A percentile compares a stretch with the other conserved stretches of the same genome.
phyloP scores from a whole-genome alignment of 352 stramenopile genomes.

The Phytophthora pluvialis region DNA sequence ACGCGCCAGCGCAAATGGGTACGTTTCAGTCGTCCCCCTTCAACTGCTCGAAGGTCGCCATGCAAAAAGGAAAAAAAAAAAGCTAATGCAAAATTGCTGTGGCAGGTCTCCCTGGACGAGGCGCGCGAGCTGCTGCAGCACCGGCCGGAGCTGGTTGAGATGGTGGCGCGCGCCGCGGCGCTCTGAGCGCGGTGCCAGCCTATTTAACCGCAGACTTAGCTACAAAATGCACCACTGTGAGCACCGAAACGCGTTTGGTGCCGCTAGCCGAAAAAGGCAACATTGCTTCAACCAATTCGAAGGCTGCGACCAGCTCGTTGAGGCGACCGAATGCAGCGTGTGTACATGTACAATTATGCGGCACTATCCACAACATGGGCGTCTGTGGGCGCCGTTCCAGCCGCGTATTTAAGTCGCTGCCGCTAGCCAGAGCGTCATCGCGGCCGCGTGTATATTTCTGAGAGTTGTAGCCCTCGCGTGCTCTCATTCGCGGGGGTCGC shows the following conservation, averaged over 20 bases:
- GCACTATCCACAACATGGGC: neutral
- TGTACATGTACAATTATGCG: neutral
- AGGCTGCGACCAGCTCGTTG: conserved; percentile 10
- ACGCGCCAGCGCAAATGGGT: conserved; percentile 64
- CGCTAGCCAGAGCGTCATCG: conserved; percentile 9
- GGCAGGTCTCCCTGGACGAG: conserved; percentile 46
- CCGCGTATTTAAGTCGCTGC: conserved; percentile 2
- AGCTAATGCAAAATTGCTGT: too few relatives aligned
- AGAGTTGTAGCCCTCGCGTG: conserved; percentile 16
- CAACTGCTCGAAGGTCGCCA: too few relatives aligned
- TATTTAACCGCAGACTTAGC: conserved; percentile 16
- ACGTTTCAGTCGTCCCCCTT: conserved; percentile 15
- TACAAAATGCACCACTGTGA: too few relatives aligned
- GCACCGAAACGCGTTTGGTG: too few relatives aligned
- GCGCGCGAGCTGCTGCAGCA: conserved; percentile 35
- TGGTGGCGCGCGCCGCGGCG: conserved; percentile 40
- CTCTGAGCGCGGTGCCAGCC: conserved; percentile 8
- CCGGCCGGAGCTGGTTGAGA: conserved; percentile 53
- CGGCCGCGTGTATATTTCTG: conserved; percentile 8
- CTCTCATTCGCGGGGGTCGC: conserved; percentile 17
- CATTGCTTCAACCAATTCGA: too few relatives aligned
- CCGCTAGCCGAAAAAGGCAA: too few relatives aligned
- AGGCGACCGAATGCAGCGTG: neutral
- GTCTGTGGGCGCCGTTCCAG: conserved; percentile 6
- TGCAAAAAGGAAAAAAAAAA: too few relatives aligned